Percentiles rank a stretch among this genome's conserved stretches.
Evolutionary conservation across 1,284 basidiomycete genomes (phyloP).

Genomic region (Agaricales sp.): DNA sequence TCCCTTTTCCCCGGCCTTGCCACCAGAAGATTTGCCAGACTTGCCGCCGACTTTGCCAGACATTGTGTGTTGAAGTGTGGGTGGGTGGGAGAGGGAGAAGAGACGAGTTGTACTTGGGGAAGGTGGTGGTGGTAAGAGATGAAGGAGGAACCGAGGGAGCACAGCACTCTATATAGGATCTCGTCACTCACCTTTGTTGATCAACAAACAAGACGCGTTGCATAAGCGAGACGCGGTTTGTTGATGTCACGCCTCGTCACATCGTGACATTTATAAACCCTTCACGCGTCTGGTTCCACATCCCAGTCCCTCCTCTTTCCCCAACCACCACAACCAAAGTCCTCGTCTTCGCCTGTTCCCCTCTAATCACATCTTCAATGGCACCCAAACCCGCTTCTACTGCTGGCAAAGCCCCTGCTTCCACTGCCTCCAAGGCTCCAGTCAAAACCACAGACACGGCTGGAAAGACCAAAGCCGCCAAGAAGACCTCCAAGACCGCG

Average conservation of each 20-base stretch:
- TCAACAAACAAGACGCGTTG: no score
- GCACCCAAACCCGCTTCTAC: constrained; percentile 60
- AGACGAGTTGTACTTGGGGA: constrained; percentile 10
- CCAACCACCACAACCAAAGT: constrained; percentile 11
- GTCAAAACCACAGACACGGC: constrained; percentile 59
- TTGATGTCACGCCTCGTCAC: no score
- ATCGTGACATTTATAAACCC: no score
- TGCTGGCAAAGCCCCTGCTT: constrained; percentile 67
- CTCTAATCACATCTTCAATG: constrained; percentile 18
- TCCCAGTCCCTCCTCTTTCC: constrained; percentile 12
- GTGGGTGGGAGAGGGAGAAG: constrained; percentile 11
- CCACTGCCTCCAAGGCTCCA: constrained; percentile 68
- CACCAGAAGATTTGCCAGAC: constrained; percentile 41
- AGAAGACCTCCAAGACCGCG: constrained; percentile 38
- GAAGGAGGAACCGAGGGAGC: constrained; percentile 6
- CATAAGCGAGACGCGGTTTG: no score
- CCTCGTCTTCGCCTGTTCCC: constrained; percentile 2
- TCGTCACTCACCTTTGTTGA: no score
- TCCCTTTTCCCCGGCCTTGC: no score
- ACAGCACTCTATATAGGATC: no score
- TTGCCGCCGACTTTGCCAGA: constrained; percentile 51
- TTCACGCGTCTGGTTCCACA: no score
- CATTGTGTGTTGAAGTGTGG: constrained; percentile 24
- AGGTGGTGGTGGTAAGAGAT: constrained; percentile 11
- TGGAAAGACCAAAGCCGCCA: constrained; percentile 48